Conservation (phyloP, 306 rosid species). For the Clitoria ternatea region DNA sequence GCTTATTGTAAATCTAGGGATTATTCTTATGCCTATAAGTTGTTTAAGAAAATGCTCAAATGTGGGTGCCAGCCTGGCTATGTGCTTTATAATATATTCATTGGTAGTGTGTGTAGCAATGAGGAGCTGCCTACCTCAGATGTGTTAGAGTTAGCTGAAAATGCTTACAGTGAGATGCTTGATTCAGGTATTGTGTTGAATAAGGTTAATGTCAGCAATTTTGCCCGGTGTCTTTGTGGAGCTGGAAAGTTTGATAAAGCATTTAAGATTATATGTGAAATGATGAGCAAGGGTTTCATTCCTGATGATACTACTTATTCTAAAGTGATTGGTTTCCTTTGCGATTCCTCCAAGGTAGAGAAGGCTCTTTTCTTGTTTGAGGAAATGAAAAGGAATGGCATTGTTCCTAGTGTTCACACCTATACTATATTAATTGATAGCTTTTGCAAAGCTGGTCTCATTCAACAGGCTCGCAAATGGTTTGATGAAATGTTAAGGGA, state of each 20-base stretch:
- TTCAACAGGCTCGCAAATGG: constrained; percentile 79
- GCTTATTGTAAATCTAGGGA: constrained; percentile 65
- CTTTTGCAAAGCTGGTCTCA: constrained; percentile 78
- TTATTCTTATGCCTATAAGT: constrained; percentile 66
- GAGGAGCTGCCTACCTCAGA: constrained; percentile 49
- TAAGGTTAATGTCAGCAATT: constrained; percentile 70
- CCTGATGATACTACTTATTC: constrained; percentile 80
- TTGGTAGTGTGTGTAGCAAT: constrained; percentile 60
- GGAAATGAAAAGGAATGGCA: constrained; percentile 67
- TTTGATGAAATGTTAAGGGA: constrained; percentile 66
- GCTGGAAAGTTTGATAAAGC: constrained; percentile 75
- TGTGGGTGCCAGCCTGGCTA: constrained; percentile 72
- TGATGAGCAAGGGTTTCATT: constrained; percentile 76
- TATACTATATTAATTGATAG: constrained; percentile 75
- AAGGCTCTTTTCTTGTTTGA: constrained; percentile 64
- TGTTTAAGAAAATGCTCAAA: constrained; percentile 61
- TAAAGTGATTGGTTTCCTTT: constrained; percentile 75
- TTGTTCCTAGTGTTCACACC: constrained; percentile 83
- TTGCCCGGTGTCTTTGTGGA: constrained; percentile 69
- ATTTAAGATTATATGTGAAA: constrained; percentile 57
- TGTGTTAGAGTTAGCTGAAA: constrained; percentile 65
- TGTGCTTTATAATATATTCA: constrained; percentile 66
- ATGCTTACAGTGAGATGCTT: constrained; percentile 74
- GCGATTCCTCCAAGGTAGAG: constrained; percentile 69
- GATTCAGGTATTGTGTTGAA: constrained; percentile 59